Evolutionary conservation across 768 basidiomycete genomes (phyloP).

Genomic region (Scleroderma citrinum): DNA sequence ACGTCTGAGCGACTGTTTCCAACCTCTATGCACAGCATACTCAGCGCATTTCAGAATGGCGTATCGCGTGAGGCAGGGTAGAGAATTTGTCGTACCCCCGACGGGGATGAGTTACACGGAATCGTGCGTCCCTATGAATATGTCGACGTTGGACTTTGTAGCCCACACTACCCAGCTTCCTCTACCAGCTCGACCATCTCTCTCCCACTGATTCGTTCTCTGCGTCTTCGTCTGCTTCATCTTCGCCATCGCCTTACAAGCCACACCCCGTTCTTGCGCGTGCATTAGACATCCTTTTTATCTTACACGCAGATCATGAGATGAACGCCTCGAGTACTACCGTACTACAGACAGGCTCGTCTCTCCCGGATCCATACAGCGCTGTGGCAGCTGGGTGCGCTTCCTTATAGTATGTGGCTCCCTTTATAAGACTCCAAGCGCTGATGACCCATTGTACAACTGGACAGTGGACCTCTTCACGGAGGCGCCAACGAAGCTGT

Average conservation of each 20-base stretch:
- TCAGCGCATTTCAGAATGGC: conserved; percentile 58
- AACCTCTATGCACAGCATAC: not conserved
- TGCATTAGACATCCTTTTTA: conserved; percentile 82
- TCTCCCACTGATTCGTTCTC: conserved; percentile 27
- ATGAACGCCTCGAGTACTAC: conserved; percentile 83
- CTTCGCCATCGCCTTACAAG: conserved; percentile 51
- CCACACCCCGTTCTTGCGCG: conserved; percentile 85
- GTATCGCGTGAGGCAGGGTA: conserved; percentile 86
- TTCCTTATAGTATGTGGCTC: conserved; percentile 68
- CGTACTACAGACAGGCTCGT: conserved; percentile 82
- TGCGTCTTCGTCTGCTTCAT: conserved; percentile 33
- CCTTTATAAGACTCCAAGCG: not conserved
- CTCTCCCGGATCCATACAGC: conserved; percentile 86
- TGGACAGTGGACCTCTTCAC: conserved; percentile 25
- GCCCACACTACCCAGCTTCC: conserved; percentile 44
- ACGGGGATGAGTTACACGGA: conserved; percentile 79
- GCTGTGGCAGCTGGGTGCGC: conserved; percentile 87
- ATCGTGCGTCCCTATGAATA: conserved; percentile 41
- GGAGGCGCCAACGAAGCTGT: conserved; percentile 93
- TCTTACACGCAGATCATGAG: conserved; percentile 89
- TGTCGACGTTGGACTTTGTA: not conserved
- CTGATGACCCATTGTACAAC: not conserved
- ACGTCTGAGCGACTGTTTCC: conserved; percentile 21
- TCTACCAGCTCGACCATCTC: conserved; percentile 88
- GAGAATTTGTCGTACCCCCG: conserved; percentile 82